Base-by-base conservation (phyloP, 176 grass and related monocot species). In the Oryza punctata region DNA sequence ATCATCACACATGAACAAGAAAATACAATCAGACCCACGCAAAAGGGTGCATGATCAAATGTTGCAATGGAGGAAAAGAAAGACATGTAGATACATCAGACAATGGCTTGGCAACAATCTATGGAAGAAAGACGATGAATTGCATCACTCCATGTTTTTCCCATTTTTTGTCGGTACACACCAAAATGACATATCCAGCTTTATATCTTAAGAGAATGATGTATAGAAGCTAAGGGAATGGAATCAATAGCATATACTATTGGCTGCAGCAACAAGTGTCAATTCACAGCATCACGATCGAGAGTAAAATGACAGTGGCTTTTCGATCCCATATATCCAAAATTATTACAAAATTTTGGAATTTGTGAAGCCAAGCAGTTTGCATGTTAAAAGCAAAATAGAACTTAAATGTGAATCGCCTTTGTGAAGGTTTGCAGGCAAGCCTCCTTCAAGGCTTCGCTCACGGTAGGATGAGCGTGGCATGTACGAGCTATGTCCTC, bases 361-460 rank as follows among this genome's bases (percentile, higher is more conserved):
- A 85, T 63, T 80, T 84, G 27, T 73, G 24, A 69, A 75, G 69
- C 69, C 38, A 82, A 67, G 59, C 38, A 83, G 24, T 74, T 65
- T 69, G 69, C 26, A 38, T 21, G 76, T 43, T 79, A 74, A 89
- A 81, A 67, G 86, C 46, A 78, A 45, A 76, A 28, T 0, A 26
- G 29, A 75, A 63, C 67, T 90, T 21, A 90, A 74, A 99, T 99
- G 81, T 99, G 96, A 78, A 99, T 99, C 38, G 96, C 89, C 69
- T 99, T 99, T 6, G 88, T 79, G 60, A 92, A 96, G 63, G 96
- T 96, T 49, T 94, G 91, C 85, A 99, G 89, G 49, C 93, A 94
- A 68, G 96, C 96, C 84, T 99, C 96, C 85, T 99, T 99, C 59
- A 99, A 81, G 70, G 96, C 96, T 85, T 99, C 96, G 0, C 96